Evolutionary conservation across 2,329 filamentous ascomycete genomes (phyloP).

Genomic region (Fusarium secorum): DNA sequence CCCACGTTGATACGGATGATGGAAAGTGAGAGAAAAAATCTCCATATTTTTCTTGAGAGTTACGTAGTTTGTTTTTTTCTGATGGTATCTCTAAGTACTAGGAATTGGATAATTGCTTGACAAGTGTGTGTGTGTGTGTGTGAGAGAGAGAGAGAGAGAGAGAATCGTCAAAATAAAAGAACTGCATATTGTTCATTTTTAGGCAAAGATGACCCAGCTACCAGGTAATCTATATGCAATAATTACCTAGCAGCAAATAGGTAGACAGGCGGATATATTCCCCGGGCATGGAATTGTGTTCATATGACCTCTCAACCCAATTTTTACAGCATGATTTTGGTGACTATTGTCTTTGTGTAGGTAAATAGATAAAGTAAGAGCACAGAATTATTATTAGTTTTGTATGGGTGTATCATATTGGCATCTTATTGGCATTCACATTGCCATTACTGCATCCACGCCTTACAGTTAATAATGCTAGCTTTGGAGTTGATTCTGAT

Average conservation of each 20-base stretch:
- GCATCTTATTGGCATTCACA: neutral
- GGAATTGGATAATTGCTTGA: neutral
- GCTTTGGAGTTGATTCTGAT: constrained; percentile 9
- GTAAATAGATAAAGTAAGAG: neutral
- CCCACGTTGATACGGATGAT: constrained; percentile 20
- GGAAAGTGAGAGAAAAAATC: constrained; percentile 17
- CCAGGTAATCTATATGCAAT: neutral
- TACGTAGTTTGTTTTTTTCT: neutral
- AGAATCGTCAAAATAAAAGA: neutral
- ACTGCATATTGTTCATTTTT: neutral
- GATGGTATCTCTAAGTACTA: neutral
- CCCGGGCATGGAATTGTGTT: constrained; percentile 27
- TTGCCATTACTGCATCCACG: constrained; percentile 28
- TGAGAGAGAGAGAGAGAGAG: neutral
- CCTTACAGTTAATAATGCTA: neutral
- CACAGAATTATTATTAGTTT: neutral
- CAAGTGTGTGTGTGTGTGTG: neutral
- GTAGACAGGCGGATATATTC: constrained; percentile 2
- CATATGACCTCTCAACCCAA: constrained; percentile 25
- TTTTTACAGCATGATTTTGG: constrained; percentile 5
- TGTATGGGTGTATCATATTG: neutral
- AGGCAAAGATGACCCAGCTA: neutral
- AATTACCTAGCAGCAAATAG: neutral
- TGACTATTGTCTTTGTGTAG: neutral
- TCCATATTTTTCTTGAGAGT: neutral